Percentiles rank a stretch among this genome's conserved stretches.
phyloP scores from a whole-genome alignment of 768 basidiomycete species.

The Termitomyces sp. region DNA sequence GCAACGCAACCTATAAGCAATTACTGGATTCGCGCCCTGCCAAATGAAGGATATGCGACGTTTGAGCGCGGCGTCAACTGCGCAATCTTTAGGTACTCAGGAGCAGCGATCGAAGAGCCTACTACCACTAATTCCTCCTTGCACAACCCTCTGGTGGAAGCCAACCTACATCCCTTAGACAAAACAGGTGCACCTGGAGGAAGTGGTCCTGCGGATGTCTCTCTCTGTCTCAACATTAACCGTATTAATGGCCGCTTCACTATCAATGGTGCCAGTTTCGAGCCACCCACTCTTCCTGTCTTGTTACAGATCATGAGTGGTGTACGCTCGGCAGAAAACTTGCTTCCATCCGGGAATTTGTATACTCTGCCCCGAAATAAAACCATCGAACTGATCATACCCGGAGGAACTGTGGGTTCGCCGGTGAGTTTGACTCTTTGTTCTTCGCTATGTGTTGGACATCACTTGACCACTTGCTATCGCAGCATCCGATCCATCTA shows the following conservation, averaged over 20 bases:
- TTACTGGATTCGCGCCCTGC: background rate
- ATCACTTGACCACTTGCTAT: background rate
- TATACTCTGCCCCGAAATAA: constrained; percentile 37
- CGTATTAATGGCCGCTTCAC: background rate
- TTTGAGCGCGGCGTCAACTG: background rate
- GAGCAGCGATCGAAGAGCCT: background rate
- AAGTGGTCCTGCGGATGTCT: background rate
- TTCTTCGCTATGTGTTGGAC: too few species aligned
- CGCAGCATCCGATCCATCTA: constrained; percentile 22
- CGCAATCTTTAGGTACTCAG: background rate
- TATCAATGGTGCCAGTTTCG: background rate
- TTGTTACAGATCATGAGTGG: constrained; percentile 5
- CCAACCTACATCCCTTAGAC: background rate
- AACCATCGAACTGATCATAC: constrained; percentile 39
- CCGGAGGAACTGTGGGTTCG: constrained; percentile 23
- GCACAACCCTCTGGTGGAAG: background rate
- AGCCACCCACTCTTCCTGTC: background rate
- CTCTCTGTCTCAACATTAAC: background rate
- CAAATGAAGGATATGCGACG: background rate
- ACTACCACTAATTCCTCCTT: background rate
- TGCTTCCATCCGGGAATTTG: constrained; percentile 34
- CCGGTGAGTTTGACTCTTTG: constrained; percentile 15
- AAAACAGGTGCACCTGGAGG: background rate
- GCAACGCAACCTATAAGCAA: background rate
- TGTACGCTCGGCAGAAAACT: background rate